phyloP scores from a whole-genome alignment of 108 stramenopile species.

The Heterococcus sp. region DNA sequence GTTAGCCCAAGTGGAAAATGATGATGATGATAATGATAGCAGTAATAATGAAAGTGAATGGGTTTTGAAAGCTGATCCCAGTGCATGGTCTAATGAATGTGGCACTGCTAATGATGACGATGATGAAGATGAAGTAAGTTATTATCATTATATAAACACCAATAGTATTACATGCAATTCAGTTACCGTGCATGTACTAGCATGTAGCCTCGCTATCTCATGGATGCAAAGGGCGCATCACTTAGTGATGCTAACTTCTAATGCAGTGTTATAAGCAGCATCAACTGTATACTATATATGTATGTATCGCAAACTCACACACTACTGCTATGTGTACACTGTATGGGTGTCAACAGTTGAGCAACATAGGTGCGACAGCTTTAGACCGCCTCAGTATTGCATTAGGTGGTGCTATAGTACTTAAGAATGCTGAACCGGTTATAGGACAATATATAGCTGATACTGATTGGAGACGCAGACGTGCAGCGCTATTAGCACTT shows the following conservation, averaged over 20 bases:
- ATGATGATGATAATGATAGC: constrained; percentile 2
- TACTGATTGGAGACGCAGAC: constrained; percentile 11
- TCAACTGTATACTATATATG: no score
- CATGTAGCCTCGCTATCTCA: no score
- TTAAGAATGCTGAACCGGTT: constrained; percentile 6
- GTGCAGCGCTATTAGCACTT: constrained; percentile 27
- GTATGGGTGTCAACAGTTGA: no score
- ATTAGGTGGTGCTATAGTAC: constrained; percentile 21
- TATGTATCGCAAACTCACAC: no score
- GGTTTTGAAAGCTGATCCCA: neutral
- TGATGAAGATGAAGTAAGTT: neutral
- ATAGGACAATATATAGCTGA: constrained; percentile 11
- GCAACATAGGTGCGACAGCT: constrained; percentile 22
- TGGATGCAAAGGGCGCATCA: no score
- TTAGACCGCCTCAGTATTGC: constrained; percentile 32
- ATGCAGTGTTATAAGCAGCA: no score
- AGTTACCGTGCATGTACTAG: no score
- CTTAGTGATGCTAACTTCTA: no score
- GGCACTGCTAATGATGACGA: neutral
- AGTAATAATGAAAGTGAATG: neutral
- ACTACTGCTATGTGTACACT: no score
- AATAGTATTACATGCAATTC: no score
- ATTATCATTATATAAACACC: no score
- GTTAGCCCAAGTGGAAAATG: constrained; percentile 14
- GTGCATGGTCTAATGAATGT: neutral